Evolutionary conservation across 352 stramenopile genomes (phyloP), one percentile per base, ranked within the genome.

Genomic region (Phytophthora ramorum): DNA sequence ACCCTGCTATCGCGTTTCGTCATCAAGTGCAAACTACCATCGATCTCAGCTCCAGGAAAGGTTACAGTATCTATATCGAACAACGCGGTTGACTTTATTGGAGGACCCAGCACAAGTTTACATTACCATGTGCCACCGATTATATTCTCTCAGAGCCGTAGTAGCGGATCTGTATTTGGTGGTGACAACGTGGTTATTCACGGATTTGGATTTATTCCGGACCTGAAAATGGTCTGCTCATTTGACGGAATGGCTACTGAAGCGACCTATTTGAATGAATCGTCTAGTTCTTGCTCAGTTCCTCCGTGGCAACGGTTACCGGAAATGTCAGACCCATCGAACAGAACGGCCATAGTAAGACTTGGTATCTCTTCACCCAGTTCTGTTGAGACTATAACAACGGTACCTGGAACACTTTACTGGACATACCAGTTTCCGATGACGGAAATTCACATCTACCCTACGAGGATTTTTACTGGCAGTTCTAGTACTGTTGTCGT

Each of bases 11-110:
- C 77, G 5, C 68, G 51, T 6, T 73, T 59, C 10, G 34, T 44
- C 7, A 49, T 89, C 20, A 46, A 66, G 17, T 89, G 80, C 32
- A 54, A 32, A 24, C 28, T 85, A 28, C 73, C 71, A 12, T 35
- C 34, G 2, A 32, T 70, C 1, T 57, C 52, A 12, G 52, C 22
- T 9, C 55, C 58, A 17, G 55, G 56, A 14, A 65, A 35, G 43
- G 37, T 76, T 16, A 58, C 7, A 0, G 41, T 89, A 0, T 51
- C 51, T 7, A 43, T 83, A 10, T 83, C 75, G 2, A 78, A 73
- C 19, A 85, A 85, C 45, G 73, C 67, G 3, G 17, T 85, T 24
- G 66, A 85, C 26, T 89, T 73, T 37, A 28, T 73, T 3, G 58
- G 58, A 45, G 66, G 41, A 13, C n/a, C 16, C 7, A 51, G 58